Percentiles rank a stretch among this genome's conserved stretches.
Evolutionary conservation across 768 basidiomycete genomes (phyloP).

Genomic region (Hortiboletus campestris): DNA sequence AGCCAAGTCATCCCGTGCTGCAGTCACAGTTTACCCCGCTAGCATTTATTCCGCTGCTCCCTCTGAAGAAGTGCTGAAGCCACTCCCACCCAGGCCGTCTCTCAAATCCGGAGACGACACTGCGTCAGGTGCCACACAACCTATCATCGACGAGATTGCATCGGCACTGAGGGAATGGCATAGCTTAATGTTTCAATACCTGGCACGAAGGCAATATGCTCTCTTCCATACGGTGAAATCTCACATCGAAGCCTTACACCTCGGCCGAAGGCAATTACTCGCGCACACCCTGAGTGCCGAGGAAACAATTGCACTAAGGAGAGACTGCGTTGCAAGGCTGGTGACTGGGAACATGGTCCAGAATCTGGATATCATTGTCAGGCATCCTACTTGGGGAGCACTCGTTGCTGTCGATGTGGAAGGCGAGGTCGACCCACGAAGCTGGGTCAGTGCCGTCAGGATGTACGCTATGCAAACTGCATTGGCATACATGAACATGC

Average conservation of each 20-base stretch:
- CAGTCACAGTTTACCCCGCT: conserved; percentile 68
- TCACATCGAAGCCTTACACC: conserved; percentile 88
- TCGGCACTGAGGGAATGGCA: conserved; percentile 97
- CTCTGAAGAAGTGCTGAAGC: conserved; percentile 65
- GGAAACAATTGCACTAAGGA: conserved; percentile 76
- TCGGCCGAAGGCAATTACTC: conserved; percentile 87
- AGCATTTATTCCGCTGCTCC: conserved; percentile 75
- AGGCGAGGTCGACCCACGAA: conserved; percentile 73
- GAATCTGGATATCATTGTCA: conserved; percentile 92
- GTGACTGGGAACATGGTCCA: conserved; percentile 91
- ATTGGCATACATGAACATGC: conserved; percentile 70
- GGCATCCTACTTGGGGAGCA: conserved; percentile 88
- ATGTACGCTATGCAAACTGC: conserved; percentile 91
- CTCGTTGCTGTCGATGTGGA: conserved; percentile 90
- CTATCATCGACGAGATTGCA: conserved; percentile 96
- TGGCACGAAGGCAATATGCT: conserved; percentile 84
- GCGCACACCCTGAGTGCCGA: conserved; percentile 84
- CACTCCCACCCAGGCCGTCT: conserved; percentile 86
- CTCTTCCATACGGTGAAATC: conserved; percentile 84
- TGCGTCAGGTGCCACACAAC: conserved; percentile 73
- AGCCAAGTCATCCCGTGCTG: conserved; percentile 68
- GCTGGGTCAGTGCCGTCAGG: conserved; percentile 84
- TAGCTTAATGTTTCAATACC: conserved; percentile 85
- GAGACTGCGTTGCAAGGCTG: conserved; percentile 83
- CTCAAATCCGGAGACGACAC: conserved; percentile 96